Evolutionary conservation across 106 monocot genomes (phyloP).

Genomic region (Allium cepa): DNA sequence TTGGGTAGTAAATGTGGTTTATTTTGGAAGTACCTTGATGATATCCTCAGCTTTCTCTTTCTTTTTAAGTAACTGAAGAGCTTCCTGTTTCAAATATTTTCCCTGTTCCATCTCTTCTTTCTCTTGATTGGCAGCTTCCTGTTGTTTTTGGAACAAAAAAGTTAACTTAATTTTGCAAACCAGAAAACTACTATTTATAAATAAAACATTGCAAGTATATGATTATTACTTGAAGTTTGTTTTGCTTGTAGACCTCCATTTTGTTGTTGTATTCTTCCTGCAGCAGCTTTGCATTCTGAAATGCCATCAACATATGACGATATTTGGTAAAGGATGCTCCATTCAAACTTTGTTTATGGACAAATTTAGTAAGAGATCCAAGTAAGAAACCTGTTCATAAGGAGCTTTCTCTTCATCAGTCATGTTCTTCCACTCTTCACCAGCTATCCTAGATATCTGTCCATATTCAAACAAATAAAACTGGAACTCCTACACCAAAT

Average conservation of each 20-base stretch:
- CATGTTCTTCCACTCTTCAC: constrained; percentile 96
- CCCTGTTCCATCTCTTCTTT: constrained; percentile 67
- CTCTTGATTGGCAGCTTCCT: constrained; percentile 56
- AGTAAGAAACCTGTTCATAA: constrained; percentile 43
- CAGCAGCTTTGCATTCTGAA: constrained; percentile 48
- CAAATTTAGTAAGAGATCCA: neutral
- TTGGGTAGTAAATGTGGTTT: too few species aligned
- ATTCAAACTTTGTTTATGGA: neutral
- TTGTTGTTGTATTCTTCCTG: constrained; percentile 50
- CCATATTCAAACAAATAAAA: neutral
- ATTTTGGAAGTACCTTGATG: constrained; percentile 55
- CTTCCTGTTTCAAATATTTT: constrained; percentile 84
- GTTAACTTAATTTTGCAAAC: too few species aligned
- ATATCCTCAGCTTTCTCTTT: constrained; percentile 86
- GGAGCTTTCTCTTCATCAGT: constrained; percentile 40
- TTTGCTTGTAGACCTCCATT: constrained; percentile 66
- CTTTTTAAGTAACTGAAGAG: constrained; percentile 93
- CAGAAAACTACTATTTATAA: too few species aligned
- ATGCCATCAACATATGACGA: neutral
- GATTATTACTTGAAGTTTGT: constrained; percentile 44
- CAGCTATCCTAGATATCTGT: constrained; percentile 78
- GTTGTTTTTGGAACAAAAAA: neutral
- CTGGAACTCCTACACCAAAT: neutral
- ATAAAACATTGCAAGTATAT: neutral
- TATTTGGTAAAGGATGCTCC: neutral